phyloP scores from a whole-genome alignment of 805 yeast species.

The Priceomyces fermenticarens region DNA sequence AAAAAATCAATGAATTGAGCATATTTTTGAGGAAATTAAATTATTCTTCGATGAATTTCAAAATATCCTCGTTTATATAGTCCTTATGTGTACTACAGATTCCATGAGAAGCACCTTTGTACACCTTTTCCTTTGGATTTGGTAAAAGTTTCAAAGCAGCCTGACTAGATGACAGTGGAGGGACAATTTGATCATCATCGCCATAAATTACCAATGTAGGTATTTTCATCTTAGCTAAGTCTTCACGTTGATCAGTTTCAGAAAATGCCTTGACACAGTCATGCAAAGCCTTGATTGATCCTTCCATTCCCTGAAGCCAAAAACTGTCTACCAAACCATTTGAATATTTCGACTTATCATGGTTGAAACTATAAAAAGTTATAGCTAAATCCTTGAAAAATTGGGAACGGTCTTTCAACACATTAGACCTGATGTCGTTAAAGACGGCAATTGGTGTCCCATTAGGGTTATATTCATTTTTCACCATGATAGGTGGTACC shows the following conservation, averaged over 20 bases:
- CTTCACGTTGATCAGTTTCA: slow-evolving; percentile 12
- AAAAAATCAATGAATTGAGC: too few species aligned
- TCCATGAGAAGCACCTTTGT: slow-evolving; percentile 13
- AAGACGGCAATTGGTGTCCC: slow-evolving; percentile 13
- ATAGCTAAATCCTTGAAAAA: slow-evolving; percentile 14
- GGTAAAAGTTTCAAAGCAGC: slow-evolving; percentile 13
- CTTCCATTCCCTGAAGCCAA: slow-evolving; percentile 16
- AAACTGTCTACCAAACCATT: slow-evolving; percentile 12
- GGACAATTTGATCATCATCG: slow-evolving; percentile 13
- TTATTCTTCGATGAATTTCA: slow-evolving; percentile 4
- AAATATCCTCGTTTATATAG: slow-evolving; percentile 9
- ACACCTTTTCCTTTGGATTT: slow-evolving; percentile 7
- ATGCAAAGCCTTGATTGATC: slow-evolving; percentile 11
- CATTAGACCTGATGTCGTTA: slow-evolving; percentile 10
- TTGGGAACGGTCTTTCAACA: slow-evolving; percentile 12
- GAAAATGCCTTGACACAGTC: slow-evolving; percentile 14
- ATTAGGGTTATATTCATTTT: slow-evolving; percentile 8
- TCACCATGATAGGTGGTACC: slow-evolving; percentile 14
- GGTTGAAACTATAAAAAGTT: slow-evolving; percentile 11
- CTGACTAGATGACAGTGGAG: slow-evolving; percentile 12
- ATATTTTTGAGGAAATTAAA: too few species aligned
- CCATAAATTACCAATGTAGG: slow-evolving; percentile 14
- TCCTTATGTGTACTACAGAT: slow-evolving; percentile 13
- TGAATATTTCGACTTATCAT: slow-evolving; percentile 5
- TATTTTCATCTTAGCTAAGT: slow-evolving; percentile 11